phyloP scores from a whole-genome alignment of 208 protist genomes.

The Angomonas ambiguus region DNA sequence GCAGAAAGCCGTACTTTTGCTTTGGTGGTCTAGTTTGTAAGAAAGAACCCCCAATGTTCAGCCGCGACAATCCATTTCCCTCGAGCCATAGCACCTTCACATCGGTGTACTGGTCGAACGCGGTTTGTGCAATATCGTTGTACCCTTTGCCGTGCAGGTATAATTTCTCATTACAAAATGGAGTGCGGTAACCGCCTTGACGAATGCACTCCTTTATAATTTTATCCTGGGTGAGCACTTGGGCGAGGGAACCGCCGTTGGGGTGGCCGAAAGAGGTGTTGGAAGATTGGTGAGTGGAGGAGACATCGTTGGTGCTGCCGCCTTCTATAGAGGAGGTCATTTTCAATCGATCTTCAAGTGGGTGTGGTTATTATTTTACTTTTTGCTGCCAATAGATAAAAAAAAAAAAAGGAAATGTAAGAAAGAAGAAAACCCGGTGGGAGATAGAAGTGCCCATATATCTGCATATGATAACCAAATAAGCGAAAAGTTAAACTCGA shows the following conservation, averaged over 20 bases:
- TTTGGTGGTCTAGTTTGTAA: slow-evolving; percentile 40
- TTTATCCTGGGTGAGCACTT: slow-evolving; percentile 62
- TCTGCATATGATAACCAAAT: no score
- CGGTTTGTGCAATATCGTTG: slow-evolving; percentile 66
- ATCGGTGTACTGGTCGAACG: slow-evolving; percentile 82
- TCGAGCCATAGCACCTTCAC: slow-evolving; percentile 93
- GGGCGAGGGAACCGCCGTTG: not conserved
- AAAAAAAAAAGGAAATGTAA: not conserved
- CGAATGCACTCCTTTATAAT: slow-evolving; percentile 87
- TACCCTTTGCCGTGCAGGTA: slow-evolving; percentile 93
- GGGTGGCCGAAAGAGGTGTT: slow-evolving; percentile 15
- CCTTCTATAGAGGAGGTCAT: slow-evolving; percentile 32
- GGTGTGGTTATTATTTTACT: not conserved
- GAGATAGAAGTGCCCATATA: no score
- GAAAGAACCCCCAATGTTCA: slow-evolving; percentile 55
- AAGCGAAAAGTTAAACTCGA: no score
- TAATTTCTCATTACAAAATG: slow-evolving; percentile 91
- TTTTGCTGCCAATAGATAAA: slow-evolving; percentile 6
- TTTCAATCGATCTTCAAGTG: not conserved
- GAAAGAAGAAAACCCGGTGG: no score
- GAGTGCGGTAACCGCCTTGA: slow-evolving; percentile 86
- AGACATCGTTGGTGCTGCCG: slow-evolving; percentile 53
- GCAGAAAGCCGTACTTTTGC: slow-evolving; percentile 2
- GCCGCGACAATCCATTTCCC: slow-evolving; percentile 71
- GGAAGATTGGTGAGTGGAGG: slow-evolving; percentile 27